Evolutionary conservation across 2,329 filamentous ascomycete species (phyloP).

Genomic region (Thyridium curvatum): DNA sequence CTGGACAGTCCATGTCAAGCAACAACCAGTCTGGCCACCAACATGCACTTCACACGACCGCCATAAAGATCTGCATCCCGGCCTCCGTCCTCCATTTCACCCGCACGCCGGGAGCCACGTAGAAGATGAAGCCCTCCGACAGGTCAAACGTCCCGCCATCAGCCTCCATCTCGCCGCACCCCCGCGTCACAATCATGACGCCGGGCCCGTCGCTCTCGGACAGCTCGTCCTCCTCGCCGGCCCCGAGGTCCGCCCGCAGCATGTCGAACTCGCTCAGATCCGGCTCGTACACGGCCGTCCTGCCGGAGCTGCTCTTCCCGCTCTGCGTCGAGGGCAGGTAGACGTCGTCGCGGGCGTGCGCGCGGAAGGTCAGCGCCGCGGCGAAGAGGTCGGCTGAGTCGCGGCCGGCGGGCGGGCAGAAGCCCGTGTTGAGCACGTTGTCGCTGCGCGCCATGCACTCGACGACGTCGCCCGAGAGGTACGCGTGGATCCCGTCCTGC

Average conservation of each 20-base stretch:
- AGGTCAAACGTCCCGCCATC: slow-evolving; percentile 46
- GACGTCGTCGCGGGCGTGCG: slow-evolving; percentile 51
- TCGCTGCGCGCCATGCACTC: slow-evolving; percentile 74
- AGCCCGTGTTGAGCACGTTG: slow-evolving; percentile 69
- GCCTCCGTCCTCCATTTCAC: slow-evolving; percentile 22
- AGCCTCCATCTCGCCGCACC: slow-evolving; percentile 48
- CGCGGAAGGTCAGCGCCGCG: slow-evolving; percentile 55
- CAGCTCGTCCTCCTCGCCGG: slow-evolving; percentile 53
- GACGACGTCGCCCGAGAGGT: slow-evolving; percentile 66
- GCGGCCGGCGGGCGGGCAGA: slow-evolving; percentile 61
- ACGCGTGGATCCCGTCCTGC: slow-evolving; percentile 69
- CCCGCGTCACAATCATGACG: slow-evolving; percentile 56
- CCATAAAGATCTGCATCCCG: slow-evolving; percentile 29
- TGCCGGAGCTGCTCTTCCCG: slow-evolving; percentile 47
- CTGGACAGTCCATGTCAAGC: too few species aligned
- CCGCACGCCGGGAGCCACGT: slow-evolving; percentile 49
- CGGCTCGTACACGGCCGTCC: slow-evolving; percentile 57
- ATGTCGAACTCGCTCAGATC: slow-evolving; percentile 69
- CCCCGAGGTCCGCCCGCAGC: slow-evolving; percentile 49
- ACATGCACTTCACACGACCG: slow-evolving; percentile 23
- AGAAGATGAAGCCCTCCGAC: slow-evolving; percentile 59
- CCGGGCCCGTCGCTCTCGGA: slow-evolving; percentile 51
- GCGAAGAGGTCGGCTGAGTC: slow-evolving; percentile 60
- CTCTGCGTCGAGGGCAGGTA: slow-evolving; percentile 43
- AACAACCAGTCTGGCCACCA: too few species aligned